Base-by-base conservation (phyloP, 305 asterid species). In the Fraxinus floribunda region DNA sequence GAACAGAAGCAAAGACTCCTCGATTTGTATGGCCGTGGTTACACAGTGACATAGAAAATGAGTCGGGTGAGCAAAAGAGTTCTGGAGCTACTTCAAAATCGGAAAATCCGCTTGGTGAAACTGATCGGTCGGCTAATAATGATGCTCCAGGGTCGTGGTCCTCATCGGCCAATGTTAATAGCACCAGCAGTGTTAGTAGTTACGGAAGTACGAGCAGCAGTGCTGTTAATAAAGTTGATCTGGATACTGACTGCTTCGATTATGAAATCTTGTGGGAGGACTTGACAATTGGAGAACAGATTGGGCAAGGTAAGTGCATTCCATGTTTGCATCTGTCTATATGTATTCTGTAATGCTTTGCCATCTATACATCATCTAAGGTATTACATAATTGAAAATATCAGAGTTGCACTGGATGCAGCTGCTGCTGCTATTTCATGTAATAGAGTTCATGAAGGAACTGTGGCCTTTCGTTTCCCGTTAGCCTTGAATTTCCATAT, bases 121-220 rank as follows among this genome's bases (percentile, higher is more conserved):
- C 77, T 57, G 91, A 86, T 83, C 89, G 86, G 64, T 83, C 85
- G 5, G 82, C 82, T 62, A 85, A 85, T 82, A 87, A 84, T 78
- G 98, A 91, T 84, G 97, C 97, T 85, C 85, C 94, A 10, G 97
- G 91, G 24, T 92, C 93, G 32, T 92, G 94, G 98, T 91, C 94
- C 77, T 92, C 98, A 22, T 90, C 92, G 2, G 92, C 84, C 78
- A 93, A 94, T 85, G 87, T 89, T 62, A 94, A 94, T 87, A 95
- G 98, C 89, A 80, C 94, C 38, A 92, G 98, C 87, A 92, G 97
- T 87, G 94, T 92, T 7, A 92, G 97, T 86, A 95, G 97, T 85
- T 87, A 91, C 15, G 95, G 95, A 71, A 95, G 99, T 80, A 90
- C 95, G 15, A 88, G 89, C 81, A 93, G 95, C 83, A 83, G 92